phyloP scores from a whole-genome alignment of 2,329 filamentous ascomycete species.

The Blastomyces emzantsi region DNA sequence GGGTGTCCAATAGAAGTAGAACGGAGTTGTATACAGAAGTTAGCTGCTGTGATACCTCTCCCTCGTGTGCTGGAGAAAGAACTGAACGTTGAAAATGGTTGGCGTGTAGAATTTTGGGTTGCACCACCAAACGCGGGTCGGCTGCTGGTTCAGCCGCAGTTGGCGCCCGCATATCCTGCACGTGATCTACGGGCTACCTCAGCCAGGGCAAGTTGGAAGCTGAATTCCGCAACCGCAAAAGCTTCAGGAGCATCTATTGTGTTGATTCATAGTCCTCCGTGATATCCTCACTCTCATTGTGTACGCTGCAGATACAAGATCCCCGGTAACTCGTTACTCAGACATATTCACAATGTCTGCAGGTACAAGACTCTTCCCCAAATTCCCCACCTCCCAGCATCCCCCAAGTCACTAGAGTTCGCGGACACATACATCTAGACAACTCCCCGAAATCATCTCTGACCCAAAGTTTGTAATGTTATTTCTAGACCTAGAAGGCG shows the following conservation, averaged over 20 bases:
- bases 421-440: not conserved
- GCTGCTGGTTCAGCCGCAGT: not conserved
- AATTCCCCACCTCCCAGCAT: not conserved
- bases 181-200: not conserved
- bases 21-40: not conserved
- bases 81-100: not conserved
- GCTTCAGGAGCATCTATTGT: not conserved
- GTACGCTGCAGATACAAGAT: not conserved
- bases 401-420: not conserved
- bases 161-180: not conserved
- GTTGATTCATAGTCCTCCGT: not conserved
- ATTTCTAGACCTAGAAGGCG: constrained; percentile 43
- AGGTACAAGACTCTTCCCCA: constrained; percentile 1
- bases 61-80: not conserved
- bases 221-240: not conserved
- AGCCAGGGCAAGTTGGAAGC: not conserved
- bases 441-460: not conserved
- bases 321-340: too few species aligned
- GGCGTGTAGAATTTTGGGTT: not conserved
- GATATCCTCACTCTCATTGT: not conserved
- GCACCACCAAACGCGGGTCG: not conserved
- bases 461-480: constrained; percentile 1
- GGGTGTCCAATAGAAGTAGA: not conserved
- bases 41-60: not conserved
- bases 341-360: not conserved